Percentiles rank a stretch among this genome's conserved stretches.
Evolutionary conservation across 768 basidiomycete genomes (phyloP).

Genomic region (Agaricus blazei): DNA sequence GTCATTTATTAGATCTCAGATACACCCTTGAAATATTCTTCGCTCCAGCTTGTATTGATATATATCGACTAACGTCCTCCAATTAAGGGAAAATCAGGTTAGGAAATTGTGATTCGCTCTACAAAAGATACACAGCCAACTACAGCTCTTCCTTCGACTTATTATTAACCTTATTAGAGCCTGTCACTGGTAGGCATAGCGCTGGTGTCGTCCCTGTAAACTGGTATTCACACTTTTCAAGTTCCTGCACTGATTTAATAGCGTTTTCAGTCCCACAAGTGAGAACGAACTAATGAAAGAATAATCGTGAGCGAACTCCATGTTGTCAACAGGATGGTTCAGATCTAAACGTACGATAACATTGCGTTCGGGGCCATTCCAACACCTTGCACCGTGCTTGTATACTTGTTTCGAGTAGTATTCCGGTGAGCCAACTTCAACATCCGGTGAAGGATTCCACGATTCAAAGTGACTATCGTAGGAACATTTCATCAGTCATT

Average conservation of each 20-base stretch:
- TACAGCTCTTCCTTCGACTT: slow-evolving; percentile 37
- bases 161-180: slow-evolving; percentile 22
- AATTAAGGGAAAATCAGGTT: no score
- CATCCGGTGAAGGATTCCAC: slow-evolving; percentile 67
- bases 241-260: slow-evolving; percentile 72
- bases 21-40: no score
- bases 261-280: slow-evolving; percentile 85
- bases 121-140: slow-evolving; percentile 2
- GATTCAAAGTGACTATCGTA: slow-evolving; percentile 59
- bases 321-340: no score
- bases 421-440: slow-evolving; percentile 54
- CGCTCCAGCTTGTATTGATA: no score
- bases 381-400: slow-evolving; percentile 81
- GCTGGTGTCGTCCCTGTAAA: slow-evolving; percentile 84
- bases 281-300: slow-evolving; percentile 56
- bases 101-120: no score
- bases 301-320: neutral
- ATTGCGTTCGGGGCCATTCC: slow-evolving; percentile 92
- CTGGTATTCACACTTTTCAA: slow-evolving; percentile 96
- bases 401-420: slow-evolving; percentile 85
- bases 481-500: neutral
- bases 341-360: slow-evolving; percentile 51
- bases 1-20: neutral
- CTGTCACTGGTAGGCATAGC: slow-evolving; percentile 58
- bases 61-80: no score